Percentiles rank a stretch among this genome's conserved stretches.
Evolutionary conservation across 306 rosid genomes (phyloP).

Genomic region (Prunus fruticosa): DNA sequence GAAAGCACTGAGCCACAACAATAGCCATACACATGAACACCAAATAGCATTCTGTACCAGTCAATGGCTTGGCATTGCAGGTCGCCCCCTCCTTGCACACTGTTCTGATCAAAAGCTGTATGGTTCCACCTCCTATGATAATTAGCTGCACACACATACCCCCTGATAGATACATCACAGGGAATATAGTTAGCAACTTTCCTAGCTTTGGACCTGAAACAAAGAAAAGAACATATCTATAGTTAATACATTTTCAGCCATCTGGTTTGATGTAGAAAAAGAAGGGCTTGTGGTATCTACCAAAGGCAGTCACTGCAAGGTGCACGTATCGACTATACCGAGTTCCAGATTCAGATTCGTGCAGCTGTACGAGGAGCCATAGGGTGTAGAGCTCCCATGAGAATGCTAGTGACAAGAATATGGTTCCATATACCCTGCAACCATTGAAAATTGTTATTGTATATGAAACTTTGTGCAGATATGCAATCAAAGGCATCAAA

Average conservation of each 20-base stretch:
- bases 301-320: conserved; percentile 59
- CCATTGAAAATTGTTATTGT: neutral
- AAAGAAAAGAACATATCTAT: neutral
- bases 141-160: conserved; percentile 65
- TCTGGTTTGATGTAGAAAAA: neutral
- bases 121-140: conserved; percentile 59
- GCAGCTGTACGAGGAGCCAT: conserved; percentile 66
- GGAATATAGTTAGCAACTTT: conserved; percentile 51
- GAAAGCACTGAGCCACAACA: conserved; percentile 45
- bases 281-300: conserved; percentile 27
- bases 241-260: neutral
- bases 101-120: conserved; percentile 34
- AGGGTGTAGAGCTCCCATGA: conserved; percentile 67
- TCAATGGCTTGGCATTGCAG: conserved; percentile 30
- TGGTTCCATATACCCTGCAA: conserved; percentile 62
- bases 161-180: conserved; percentile 64
- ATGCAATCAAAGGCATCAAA: no score
- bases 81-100: conserved; percentile 21
- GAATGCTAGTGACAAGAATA: conserved; percentile 43
- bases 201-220: conserved; percentile 60
- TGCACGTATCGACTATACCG: conserved; percentile 67
- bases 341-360: conserved; percentile 50
- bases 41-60: conserved; percentile 47
- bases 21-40: conserved; percentile 51
- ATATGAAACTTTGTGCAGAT: neutral